phyloP scores from a whole-genome alignment of 2,329 filamentous ascomycete genomes.

The Rhytidhysteron rufulum region DNA sequence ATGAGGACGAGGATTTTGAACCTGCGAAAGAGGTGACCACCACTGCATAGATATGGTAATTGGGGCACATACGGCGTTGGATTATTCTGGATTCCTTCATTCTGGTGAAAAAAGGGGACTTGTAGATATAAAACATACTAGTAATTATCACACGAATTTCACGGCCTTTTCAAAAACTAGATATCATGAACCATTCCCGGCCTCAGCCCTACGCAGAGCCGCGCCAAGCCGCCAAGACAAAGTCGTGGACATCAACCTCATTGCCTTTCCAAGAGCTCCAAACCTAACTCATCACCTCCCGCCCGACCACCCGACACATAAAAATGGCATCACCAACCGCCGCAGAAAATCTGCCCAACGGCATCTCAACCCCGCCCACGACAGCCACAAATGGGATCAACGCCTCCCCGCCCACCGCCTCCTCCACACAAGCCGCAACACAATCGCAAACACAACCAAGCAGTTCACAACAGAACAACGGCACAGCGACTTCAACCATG shows the following conservation, averaged over 20 bases:
- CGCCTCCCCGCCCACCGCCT: constrained; percentile 23
- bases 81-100: too few species aligned
- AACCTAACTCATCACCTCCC: background rate
- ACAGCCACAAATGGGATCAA: constrained; percentile 18
- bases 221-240: background rate
- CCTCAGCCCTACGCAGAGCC: background rate
- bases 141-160: too few species aligned
- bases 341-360: constrained; percentile 30
- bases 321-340: constrained; percentile 38
- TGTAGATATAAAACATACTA: too few species aligned
- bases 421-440: constrained; percentile 13
- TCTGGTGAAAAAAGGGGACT: too few species aligned
- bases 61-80: too few species aligned
- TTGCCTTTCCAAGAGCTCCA: background rate
- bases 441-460: constrained; percentile 14
- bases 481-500: too few species aligned
- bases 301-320: background rate
- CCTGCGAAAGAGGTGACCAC: too few species aligned
- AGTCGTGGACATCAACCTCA: too few species aligned
- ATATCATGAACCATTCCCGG: too few species aligned
- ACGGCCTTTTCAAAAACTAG: too few species aligned
- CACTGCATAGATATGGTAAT: too few species aligned
- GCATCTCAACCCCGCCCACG: constrained; percentile 36
- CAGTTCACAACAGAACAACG: constrained; percentile 14
- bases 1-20: too few species aligned